Conservation (phyloP, 768 basidiomycete species). For the Rhodocollybia butyracea region DNA sequence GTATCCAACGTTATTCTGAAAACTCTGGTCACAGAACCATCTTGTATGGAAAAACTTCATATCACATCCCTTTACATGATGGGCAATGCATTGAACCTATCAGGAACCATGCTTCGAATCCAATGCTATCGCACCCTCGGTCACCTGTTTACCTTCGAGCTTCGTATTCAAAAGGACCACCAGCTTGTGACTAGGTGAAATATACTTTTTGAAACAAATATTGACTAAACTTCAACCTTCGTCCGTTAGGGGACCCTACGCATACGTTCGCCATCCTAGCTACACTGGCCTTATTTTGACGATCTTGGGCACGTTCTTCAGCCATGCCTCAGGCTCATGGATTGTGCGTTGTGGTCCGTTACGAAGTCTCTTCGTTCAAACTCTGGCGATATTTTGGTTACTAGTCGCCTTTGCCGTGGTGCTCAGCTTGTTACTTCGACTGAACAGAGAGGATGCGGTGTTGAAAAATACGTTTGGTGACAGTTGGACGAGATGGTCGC, state of each 20-base stretch:
- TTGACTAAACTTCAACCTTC: no score
- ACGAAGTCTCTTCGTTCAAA: constrained; percentile 17
- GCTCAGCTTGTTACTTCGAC: constrained; percentile 24
- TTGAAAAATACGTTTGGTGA: constrained; percentile 29
- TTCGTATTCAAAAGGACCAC: constrained; percentile 32
- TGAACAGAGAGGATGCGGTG: constrained; percentile 31
- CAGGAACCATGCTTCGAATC: constrained; percentile 29
- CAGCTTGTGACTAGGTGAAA: constrained; percentile 26
- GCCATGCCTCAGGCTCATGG: constrained; percentile 29
- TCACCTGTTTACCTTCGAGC: constrained; percentile 34
- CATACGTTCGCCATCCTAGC: constrained; percentile 36
- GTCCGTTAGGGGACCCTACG: constrained; percentile 36
- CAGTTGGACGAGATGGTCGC: constrained; percentile 28
- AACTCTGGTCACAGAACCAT: constrained; percentile 7
- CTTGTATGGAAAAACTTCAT: constrained; percentile 14
- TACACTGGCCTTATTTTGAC: constrained; percentile 31
- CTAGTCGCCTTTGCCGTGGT: constrained; percentile 21
- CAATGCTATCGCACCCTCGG: constrained; percentile 34
- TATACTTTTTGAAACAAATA: no score
- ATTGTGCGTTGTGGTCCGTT: constrained; percentile 28
- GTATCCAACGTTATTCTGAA: constrained; percentile 18
- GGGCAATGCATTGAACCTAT: constrained; percentile 27
- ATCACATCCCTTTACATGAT: constrained; percentile 26
- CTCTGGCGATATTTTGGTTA: constrained; percentile 22
- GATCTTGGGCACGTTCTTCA: constrained; percentile 23